A percentile compares a stretch with the other conserved stretches of the same genome.
These are phyloP conservation scores for Tympanopsis confertula DNA, from an alignment of 2,329 filamentous ascomycete genomes.

Conservation along the genomic window DNA sequence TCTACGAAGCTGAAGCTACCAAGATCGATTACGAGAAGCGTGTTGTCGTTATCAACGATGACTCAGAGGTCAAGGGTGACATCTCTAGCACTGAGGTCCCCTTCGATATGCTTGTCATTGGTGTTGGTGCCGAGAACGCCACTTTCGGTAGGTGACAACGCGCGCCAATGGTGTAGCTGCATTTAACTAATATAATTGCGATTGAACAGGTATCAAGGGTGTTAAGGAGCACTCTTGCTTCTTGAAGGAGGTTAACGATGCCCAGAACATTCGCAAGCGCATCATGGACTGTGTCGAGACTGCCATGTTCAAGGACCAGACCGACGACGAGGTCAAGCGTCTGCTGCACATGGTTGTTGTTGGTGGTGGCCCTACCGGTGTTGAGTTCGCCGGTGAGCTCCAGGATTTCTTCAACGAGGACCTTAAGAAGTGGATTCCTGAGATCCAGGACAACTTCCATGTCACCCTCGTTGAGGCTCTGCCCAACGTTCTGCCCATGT, in stretches of 20 bases:
- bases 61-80: conserved; percentile 82
- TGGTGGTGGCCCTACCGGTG: conserved; percentile 86
- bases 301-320: conserved; percentile 94
- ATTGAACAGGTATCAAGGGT: conserved; percentile 54
- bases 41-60: conserved; percentile 79
- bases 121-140: conserved; percentile 94
- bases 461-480: conserved; percentile 95
- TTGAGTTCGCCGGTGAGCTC: conserved; percentile 95
- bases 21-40: conserved; percentile 90
- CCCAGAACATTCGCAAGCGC: conserved; percentile 90
- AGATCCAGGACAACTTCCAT: conserved; percentile 89
- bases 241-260: conserved; percentile 94
- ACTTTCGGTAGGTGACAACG: conserved; percentile 59
- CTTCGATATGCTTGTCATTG: conserved; percentile 96
- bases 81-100: conserved; percentile 75
- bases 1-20: conserved; percentile 94
- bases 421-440: conserved; percentile 93
- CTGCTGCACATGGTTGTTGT: conserved; percentile 96
- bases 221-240: conserved; percentile 94
- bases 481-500: conserved; percentile 91
- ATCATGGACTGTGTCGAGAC: conserved; percentile 99
- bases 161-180: not conserved
- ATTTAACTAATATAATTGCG: not conserved
- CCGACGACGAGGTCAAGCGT: conserved; percentile 75
- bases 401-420: conserved; percentile 99